Percentiles rank a stretch among this genome's conserved stretches.
These are phyloP conservation scores for Leptographium procerum DNA, from an alignment of 2,329 filamentous ascomycete genomes.

Conservation along the genomic window DNA sequence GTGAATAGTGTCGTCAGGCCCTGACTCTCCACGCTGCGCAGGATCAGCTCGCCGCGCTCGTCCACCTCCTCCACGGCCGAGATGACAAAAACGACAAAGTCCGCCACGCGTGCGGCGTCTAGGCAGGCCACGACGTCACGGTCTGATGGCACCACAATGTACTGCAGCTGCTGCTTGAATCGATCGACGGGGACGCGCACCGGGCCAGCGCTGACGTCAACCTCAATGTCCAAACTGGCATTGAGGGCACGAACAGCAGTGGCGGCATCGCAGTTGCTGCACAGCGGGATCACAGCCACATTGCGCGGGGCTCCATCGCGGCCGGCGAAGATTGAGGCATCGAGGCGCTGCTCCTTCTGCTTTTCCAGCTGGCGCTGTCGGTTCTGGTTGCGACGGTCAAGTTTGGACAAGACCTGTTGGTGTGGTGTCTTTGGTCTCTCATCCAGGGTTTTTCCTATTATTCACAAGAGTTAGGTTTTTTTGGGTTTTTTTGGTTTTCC, in stretches of 20 bases:
- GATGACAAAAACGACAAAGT: conserved; percentile 81
- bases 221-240: conserved; percentile 66
- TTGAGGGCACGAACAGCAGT: conserved; percentile 62
- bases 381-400: conserved; percentile 88
- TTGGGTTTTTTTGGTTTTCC: too few species aligned
- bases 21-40: conserved; percentile 83
- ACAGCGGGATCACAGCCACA: conserved; percentile 79
- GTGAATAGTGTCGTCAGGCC: conserved; percentile 89
- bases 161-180: conserved; percentile 92
- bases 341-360: conserved; percentile 69
- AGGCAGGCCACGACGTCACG: conserved; percentile 66
- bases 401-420: conserved; percentile 94
- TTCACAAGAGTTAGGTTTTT: not conserved
- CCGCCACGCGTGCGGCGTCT: conserved; percentile 77
- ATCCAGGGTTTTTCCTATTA: conserved; percentile 61
- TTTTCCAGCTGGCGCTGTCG: conserved; percentile 81
- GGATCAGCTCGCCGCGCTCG: conserved; percentile 68
- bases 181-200: conserved; percentile 64
- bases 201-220: conserved; percentile 39
- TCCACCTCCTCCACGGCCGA: conserved; percentile 79
- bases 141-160: conserved; percentile 51
- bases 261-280: conserved; percentile 55
- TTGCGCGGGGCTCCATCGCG: conserved; percentile 78
- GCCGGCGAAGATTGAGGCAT: conserved; percentile 73
- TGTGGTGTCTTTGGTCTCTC: conserved; percentile 82